Evolutionary conservation across 2,329 filamentous ascomycete species (phyloP).

Genomic region (Acephala macrosclerotiorum): DNA sequence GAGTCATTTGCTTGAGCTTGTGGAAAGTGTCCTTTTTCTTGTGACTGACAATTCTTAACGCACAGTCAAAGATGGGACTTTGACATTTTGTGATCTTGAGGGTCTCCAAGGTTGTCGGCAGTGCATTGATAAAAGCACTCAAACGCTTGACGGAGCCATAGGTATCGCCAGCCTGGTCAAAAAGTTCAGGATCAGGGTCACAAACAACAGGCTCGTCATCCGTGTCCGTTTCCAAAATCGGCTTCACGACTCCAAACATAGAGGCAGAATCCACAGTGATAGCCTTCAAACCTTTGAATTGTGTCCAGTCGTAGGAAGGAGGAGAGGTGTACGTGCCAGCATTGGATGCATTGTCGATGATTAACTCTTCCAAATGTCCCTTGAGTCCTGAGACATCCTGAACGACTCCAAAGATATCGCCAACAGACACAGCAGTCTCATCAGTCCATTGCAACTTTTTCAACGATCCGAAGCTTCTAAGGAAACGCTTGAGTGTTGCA

Average conservation of each 20-base stretch:
- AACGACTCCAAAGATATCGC: background rate
- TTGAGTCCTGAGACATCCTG: background rate
- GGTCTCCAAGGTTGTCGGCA: background rate
- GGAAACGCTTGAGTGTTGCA: background rate
- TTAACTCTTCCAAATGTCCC: background rate
- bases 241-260: background rate
- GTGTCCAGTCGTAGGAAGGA: background rate
- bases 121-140: background rate
- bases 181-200: background rate
- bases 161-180: background rate
- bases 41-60: background rate
- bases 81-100: background rate
- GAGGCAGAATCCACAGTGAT: background rate
- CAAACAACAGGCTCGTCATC: no score
- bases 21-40: background rate
- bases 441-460: background rate
- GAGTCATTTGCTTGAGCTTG: no score
- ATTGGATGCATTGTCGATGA: background rate
- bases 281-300: background rate
- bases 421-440: background rate
- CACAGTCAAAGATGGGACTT: background rate
- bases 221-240: background rate
- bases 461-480: background rate
- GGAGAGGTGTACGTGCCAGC: background rate
- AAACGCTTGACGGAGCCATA: background rate